Evolutionary conservation across 2,329 filamentous ascomycete species (phyloP).

Genomic region (Verticillium alfalfae): DNA sequence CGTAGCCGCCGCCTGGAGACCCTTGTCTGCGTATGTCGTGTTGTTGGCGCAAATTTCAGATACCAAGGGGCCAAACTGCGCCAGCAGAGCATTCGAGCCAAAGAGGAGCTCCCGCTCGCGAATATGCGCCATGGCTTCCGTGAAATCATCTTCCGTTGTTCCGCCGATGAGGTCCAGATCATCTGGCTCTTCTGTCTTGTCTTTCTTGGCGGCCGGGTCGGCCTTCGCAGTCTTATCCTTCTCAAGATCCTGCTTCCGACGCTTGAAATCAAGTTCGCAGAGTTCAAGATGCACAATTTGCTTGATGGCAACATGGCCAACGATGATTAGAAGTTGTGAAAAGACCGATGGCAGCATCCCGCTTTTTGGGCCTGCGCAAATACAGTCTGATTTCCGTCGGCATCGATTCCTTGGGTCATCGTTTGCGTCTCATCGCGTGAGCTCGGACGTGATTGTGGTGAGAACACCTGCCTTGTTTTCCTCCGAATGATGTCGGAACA

Average conservation of each 20-base stretch:
- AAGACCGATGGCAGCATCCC: constrained; percentile 68
- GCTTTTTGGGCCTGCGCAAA: constrained; percentile 39
- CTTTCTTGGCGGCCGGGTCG: constrained; percentile 36
- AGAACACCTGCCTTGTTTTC: constrained; percentile 79
- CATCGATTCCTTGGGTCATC: constrained; percentile 21
- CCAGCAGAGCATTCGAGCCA: constrained; percentile 76
- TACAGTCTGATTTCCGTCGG: constrained; percentile 16
- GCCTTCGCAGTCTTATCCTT: constrained; percentile 49
- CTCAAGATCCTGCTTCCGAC: constrained; percentile 85
- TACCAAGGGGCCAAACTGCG: constrained; percentile 85
- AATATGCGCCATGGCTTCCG: constrained; percentile 78
- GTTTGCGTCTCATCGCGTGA: constrained; percentile 39
- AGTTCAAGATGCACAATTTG: constrained; percentile 97
- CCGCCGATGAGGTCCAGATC: constrained; percentile 95
- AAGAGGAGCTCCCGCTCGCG: constrained; percentile 79
- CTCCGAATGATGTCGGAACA: constrained; percentile 86
- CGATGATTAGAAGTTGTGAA: constrained; percentile 93
- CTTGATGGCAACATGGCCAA: constrained; percentile 95
- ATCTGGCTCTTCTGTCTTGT: constrained; percentile 65
- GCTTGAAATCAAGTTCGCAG: constrained; percentile 97
- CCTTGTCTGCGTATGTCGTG: constrained; percentile 82
- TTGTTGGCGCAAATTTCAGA: constrained; percentile 94
- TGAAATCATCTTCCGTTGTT: constrained; percentile 91
- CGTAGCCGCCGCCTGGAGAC: constrained; percentile 87
- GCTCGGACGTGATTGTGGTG: constrained; percentile 39